These are phyloP conservation scores for Tilletia walkeri DNA, from an alignment of 1,284 basidiomycete species.

Conservation along the genomic window DNA sequence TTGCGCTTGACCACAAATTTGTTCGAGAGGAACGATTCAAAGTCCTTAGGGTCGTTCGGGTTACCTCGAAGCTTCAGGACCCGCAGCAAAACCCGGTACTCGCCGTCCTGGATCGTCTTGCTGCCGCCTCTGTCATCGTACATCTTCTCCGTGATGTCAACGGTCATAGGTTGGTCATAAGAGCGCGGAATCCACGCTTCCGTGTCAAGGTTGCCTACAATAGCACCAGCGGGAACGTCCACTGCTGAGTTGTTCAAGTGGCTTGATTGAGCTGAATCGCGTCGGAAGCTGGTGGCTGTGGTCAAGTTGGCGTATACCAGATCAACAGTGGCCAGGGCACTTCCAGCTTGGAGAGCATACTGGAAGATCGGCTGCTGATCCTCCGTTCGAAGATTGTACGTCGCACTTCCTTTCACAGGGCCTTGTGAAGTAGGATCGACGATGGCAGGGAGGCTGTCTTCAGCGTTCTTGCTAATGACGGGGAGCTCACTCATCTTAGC, in stretches of 20 bases:
- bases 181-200: no score
- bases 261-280: no score
- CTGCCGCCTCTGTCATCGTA: neutral
- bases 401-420: conserved; percentile 23
- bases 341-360: neutral
- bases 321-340: neutral
- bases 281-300: neutral
- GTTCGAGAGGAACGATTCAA: no score
- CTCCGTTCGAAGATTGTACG: neutral
- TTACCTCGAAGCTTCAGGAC: conserved; percentile 60
- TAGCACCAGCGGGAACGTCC: neutral
- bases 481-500: conserved; percentile 60
- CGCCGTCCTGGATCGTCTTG: conserved; percentile 62
- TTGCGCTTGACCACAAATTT: no score
- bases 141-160: neutral
- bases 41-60: no score
- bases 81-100: conserved; percentile 65
- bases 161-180: no score
- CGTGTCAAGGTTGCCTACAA: no score
- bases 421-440: conserved; percentile 24
- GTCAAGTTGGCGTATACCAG: neutral
- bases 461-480: neutral
- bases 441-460: conserved; percentile 28
- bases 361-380: neutral
- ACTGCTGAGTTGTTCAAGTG: no score